Percentiles rank a stretch among this genome's conserved stretches.
Evolutionary conservation across 1,284 basidiomycete genomes (phyloP).

Genomic region (Coriolopsis trogii): DNA sequence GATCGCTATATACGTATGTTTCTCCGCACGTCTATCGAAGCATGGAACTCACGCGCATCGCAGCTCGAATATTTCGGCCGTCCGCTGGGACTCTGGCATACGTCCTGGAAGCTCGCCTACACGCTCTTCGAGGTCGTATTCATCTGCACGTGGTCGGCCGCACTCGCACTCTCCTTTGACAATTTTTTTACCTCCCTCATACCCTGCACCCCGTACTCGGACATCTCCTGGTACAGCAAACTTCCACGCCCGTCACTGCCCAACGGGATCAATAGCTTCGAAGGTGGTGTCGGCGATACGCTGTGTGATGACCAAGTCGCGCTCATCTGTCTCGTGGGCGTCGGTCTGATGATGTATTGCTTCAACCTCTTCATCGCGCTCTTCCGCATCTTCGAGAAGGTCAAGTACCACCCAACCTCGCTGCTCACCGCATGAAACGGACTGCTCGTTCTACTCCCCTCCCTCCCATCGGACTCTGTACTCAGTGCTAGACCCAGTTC

Average conservation of each 20-base stretch:
- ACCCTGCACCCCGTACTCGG: constrained; percentile 64
- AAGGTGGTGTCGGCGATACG: constrained; percentile 52
- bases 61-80: constrained; percentile 91
- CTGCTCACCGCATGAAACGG: constrained; percentile 14
- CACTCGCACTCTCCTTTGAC: constrained; percentile 85
- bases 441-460: neutral
- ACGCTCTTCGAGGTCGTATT: constrained; percentile 85
- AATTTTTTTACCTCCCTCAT: constrained; percentile 89
- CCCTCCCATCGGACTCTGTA: neutral
- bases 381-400: constrained; percentile 88
- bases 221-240: constrained; percentile 72
- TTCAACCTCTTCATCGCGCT: constrained; percentile 82
- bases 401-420: constrained; percentile 57
- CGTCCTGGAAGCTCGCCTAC: constrained; percentile 79
- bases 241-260: constrained; percentile 51
- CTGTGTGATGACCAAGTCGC: constrained; percentile 75
- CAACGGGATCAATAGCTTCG: constrained; percentile 40
- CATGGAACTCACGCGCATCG: constrained; percentile 11
- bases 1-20: constrained; percentile 76
- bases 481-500: constrained; percentile 3
- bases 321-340: constrained; percentile 73
- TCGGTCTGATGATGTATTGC: constrained; percentile 79
- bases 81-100: constrained; percentile 88
- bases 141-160: constrained; percentile 92
- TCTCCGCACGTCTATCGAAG: neutral